Conservation (phyloP, 2,329 filamentous ascomycete species). For the Alternaria gaisen region DNA sequence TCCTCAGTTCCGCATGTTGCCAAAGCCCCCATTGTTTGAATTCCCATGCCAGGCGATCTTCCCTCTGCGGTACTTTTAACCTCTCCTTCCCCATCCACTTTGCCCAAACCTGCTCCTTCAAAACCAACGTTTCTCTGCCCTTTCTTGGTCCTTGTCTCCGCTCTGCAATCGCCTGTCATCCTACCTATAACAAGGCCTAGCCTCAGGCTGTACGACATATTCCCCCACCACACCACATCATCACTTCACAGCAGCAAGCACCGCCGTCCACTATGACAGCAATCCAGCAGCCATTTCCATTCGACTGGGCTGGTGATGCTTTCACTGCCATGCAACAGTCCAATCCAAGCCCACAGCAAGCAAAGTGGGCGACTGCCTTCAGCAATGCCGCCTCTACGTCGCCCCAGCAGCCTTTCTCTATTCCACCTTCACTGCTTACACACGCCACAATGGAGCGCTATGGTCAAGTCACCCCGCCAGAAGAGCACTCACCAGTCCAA, state of each 20-base stretch:
- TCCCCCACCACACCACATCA: not conserved
- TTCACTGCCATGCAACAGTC: constrained; percentile 36
- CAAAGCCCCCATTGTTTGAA: constrained; percentile 16
- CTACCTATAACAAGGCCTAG: not conserved
- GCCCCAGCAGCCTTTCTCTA: constrained; percentile 30
- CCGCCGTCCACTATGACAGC: constrained; percentile 27
- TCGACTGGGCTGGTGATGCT: constrained; percentile 43
- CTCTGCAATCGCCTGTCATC: not conserved
- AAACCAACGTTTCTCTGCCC: not conserved
- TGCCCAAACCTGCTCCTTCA: not conserved
- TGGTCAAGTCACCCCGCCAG: constrained; percentile 50
- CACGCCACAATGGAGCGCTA: constrained; percentile 41
- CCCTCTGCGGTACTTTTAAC: constrained; percentile 7
- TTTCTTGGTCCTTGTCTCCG: not conserved
- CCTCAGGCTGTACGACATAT: not conserved
- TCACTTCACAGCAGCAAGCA: not conserved
- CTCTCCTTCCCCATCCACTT: not conserved
- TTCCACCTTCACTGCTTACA: constrained; percentile 42
- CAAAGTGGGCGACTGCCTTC: constrained; percentile 36
- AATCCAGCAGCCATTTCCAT: constrained; percentile 25
- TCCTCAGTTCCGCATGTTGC: constrained; percentile 18
- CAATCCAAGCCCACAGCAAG: constrained; percentile 18
- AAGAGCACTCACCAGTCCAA: constrained; percentile 44
- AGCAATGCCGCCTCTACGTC: constrained; percentile 15
- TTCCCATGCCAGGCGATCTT: constrained; percentile 15